Evolutionary conservation across 2,329 filamentous ascomycete genomes (phyloP), one percentile per base, ranked within the genome.

Genomic region (Venturia effusa): DNA sequence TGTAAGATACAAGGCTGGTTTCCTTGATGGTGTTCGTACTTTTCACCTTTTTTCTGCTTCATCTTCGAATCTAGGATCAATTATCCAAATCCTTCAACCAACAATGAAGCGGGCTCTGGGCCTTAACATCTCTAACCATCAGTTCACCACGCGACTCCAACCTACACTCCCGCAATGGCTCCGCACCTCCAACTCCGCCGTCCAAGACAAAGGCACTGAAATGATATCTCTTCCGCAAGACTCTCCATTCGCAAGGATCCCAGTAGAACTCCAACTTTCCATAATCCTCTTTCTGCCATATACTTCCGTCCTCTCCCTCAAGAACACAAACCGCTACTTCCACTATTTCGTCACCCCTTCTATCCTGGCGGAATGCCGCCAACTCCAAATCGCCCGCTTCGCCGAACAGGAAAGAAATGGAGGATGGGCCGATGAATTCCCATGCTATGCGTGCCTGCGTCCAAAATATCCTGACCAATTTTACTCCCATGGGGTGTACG

Each of bases 221-320:
- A 45, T 62, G 40, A 41, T 62, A 0, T 48, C 40, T 19, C 41
- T 62, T 3, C n/a, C 40, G 3, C 22, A 19, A 34, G 7, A 62
- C 17, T 62, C 60, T 2, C 32, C 32, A 15, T 27, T 51, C 3
- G 24, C 39, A 22, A 48, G 22, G n/a, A 24, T 62, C 22, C 60
- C 60, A 51, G 41, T 41, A 5, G 60, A 62, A 48, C 39, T 62
- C 13, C 60, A 62, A 62, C 39, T 62, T n/a, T 48, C 40, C 11
- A 37, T 62, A 17, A 30, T 62, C 60, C 34, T 32, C 32, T 32
- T 37, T 32, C 37, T 62, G 4, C 39, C 40, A 15, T 62, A 62
- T 10, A 17, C 4, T 3, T 13, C 40, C 60, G 41, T 62, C 19
- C 24, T 62, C 22, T 19, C 40, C 22, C 60, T 62, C 17, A 62